A percentile compares a stretch with the other conserved stretches of the same genome.
phyloP scores from a whole-genome alignment of 768 basidiomycete genomes.

The Suillus decipiens region DNA sequence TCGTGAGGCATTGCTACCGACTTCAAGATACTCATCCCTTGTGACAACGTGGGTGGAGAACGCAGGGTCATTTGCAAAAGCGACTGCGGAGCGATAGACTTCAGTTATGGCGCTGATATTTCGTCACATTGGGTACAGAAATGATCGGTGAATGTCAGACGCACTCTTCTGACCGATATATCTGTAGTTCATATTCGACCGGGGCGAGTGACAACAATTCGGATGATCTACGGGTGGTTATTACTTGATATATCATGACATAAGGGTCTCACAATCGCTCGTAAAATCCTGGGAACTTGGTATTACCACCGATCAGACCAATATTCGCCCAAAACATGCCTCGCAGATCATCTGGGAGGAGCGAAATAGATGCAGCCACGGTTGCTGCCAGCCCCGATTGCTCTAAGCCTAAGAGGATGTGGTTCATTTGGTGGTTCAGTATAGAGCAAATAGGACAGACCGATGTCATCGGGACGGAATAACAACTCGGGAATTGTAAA shows the following conservation, averaged over 20 bases:
- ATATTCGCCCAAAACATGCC: slow-evolving; percentile 98
- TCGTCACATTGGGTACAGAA: slow-evolving; percentile 16
- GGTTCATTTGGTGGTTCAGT: slow-evolving; percentile 13
- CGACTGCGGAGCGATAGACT: slow-evolving; percentile 60
- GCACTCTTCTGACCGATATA: slow-evolving; percentile 76
- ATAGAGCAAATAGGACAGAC: slow-evolving; percentile 42
- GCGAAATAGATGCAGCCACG: slow-evolving; percentile 73
- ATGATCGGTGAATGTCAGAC: slow-evolving; percentile 32
- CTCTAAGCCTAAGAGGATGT: slow-evolving; percentile 56
- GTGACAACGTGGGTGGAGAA: slow-evolving; percentile 63
- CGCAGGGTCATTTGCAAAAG: slow-evolving; percentile 54
- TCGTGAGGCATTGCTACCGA: slow-evolving; percentile 73
- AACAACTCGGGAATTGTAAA: slow-evolving; percentile 92
- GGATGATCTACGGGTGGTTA: slow-evolving; percentile 47
- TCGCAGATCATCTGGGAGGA: slow-evolving; percentile 77
- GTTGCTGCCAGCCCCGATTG: slow-evolving; percentile 80
- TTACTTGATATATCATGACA: slow-evolving; percentile 10
- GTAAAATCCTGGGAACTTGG: slow-evolving; percentile 72
- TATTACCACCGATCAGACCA: slow-evolving; percentile 83
- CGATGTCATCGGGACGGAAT: slow-evolving; percentile 89
- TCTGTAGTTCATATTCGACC: slow-evolving; percentile 71
- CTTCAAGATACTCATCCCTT: slow-evolving; percentile 82
- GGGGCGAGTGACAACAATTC: slow-evolving; percentile 84
- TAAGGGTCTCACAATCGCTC: slow-evolving; percentile 64
- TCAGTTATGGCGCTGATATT: slow-evolving; percentile 60